Conservation (phyloP, 208 protist genomes). For the Wallacemonas sp. region DNA sequence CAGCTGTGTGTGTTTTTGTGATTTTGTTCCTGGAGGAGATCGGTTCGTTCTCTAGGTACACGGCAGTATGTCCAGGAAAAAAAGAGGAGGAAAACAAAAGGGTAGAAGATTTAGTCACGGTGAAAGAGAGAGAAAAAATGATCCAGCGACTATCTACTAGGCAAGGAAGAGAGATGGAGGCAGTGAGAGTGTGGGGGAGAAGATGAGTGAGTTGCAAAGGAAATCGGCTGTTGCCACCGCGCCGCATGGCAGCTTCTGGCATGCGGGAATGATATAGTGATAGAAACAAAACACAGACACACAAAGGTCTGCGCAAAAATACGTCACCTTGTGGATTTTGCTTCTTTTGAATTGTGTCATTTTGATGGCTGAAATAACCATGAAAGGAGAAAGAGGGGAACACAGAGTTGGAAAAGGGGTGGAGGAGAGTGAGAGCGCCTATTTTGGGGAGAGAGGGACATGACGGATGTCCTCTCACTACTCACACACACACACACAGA, state of each 20-base stretch:
- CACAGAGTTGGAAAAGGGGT: neutral
- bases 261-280: too few species aligned
- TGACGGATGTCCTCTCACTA: too few species aligned
- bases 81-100: neutral
- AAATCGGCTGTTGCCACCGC: too few species aligned
- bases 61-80: neutral
- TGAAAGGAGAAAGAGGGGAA: neutral
- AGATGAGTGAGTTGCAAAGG: neutral
- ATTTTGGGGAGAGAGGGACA: too few species aligned
- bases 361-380: conserved; percentile 1
- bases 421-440: too few species aligned
- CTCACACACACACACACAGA: too few species aligned
- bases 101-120: too few species aligned
- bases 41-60: too few species aligned
- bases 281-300: neutral
- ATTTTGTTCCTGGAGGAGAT: too few species aligned
- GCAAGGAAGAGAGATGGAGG: neutral
- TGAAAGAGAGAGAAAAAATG: neutral
- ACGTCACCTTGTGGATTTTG: too few species aligned
- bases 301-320: neutral
- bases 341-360: too few species aligned
- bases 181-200: neutral
- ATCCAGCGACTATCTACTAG: neutral
- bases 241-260: too few species aligned
- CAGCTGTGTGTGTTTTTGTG: neutral